Base-by-base conservation (phyloP, 2,329 filamentous ascomycete genomes). In the Aspergillus sergii region DNA sequence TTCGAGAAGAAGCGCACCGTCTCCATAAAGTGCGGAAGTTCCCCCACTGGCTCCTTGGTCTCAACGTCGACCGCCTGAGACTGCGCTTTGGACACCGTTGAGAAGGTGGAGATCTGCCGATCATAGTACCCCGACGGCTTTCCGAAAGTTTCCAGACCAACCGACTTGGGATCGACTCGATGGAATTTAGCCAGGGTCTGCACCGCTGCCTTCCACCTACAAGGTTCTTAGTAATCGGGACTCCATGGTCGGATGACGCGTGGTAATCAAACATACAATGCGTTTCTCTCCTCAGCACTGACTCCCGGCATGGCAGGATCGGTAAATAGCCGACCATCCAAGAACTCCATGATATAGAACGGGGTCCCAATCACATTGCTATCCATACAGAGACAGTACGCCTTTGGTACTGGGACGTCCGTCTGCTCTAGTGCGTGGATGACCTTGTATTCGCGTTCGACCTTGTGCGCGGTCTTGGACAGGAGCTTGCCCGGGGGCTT, bases 261-360 rank as follows among this genome's bases (percentile, higher is more conserved):
- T 28, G 21, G 19, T 19, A 55, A 39, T 26, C 26, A 14, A 12
- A 76, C 82, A 61, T 77, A 89, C 88, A 97, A 91, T 72, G 87
- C 86, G 36, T 82, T 87, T 64, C 94, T 86, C 69, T 96, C 90
- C 46, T 83, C 83, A 0, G 90, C 79, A 30, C 84, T 84, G 14
- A 93, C 87, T 14, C 83, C 90, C 2, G 93, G 94, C 75, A 98
- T 89, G 36, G 89, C 83, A 50, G 93, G 90, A 78, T 98, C 93
- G 73, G 94, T 92, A 74, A 98, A 92, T 80, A 97, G 96, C 73
- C 95, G 89, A 23, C 95, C 95, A 74, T 96, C 91, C 65, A 98
- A 84, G 76, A 95, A 98, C 76, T 93, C 89, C 95, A 99, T 98
- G 74, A 98, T 89, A 81, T 99, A 98, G 79, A 98, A 99, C 7